phyloP scores from a whole-genome alignment of 169 alveolate genomes.

The Cryptosporidium meleagridis region DNA sequence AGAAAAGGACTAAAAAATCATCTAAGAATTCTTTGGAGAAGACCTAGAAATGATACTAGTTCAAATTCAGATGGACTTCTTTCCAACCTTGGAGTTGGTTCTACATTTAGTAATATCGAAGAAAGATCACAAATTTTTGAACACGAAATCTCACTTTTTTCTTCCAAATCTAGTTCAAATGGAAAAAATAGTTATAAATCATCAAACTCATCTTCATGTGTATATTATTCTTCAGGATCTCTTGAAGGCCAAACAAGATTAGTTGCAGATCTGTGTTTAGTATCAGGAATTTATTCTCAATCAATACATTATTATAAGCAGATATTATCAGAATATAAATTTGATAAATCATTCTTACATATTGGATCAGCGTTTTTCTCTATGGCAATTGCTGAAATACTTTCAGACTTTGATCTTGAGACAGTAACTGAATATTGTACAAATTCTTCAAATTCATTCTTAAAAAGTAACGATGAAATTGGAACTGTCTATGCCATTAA shows the following conservation, averaged over 20 bases:
- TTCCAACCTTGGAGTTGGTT: slow-evolving; percentile 55
- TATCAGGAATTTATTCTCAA: slow-evolving; percentile 37
- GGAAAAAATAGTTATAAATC: not conserved
- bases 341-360: slow-evolving; percentile 53
- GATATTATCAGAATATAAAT: slow-evolving; percentile 47
- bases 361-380: slow-evolving; percentile 57
- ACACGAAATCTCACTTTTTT: slow-evolving; percentile 44
- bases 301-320: slow-evolving; percentile 60
- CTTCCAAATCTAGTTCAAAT: slow-evolving; percentile 13
- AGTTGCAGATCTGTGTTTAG: slow-evolving; percentile 43
- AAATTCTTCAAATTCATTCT: slow-evolving; percentile 41
- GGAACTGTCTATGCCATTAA: slow-evolving; percentile 6
- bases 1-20: slow-evolving; percentile 70
- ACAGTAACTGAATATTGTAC: slow-evolving; percentile 10
- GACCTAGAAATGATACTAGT: slow-evolving; percentile 42
- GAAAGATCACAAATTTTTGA: slow-evolving; percentile 66
- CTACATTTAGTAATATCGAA: slow-evolving; percentile 49
- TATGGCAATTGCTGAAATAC: slow-evolving; percentile 36
- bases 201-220: not conserved
- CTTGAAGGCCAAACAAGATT: slow-evolving; percentile 65
- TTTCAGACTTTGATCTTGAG: slow-evolving; percentile 21
- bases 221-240: slow-evolving; percentile 25
- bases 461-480: slow-evolving; percentile 14
- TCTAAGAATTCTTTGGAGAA: slow-evolving; percentile 66
- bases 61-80: slow-evolving; percentile 43